A percentile compares a stretch with the other conserved stretches of the same genome.
These are phyloP conservation scores for Pleurotus tuoliensis DNA, from an alignment of 768 basidiomycete genomes.

Conservation along the genomic window DNA sequence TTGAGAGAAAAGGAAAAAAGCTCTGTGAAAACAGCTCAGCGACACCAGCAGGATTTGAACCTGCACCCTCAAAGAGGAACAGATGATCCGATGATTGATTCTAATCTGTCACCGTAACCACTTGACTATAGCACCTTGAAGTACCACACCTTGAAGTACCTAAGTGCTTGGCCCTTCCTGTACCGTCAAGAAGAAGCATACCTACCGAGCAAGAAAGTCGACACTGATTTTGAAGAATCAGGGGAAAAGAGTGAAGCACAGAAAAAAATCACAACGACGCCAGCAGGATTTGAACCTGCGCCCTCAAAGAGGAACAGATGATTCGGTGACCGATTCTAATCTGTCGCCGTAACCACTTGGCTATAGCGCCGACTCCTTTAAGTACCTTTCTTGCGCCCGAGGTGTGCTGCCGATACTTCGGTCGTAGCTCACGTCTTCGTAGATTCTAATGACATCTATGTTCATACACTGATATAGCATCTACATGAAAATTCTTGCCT, in stretches of 20 bases:
- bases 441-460: too few species aligned
- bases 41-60: slow-evolving; percentile 68
- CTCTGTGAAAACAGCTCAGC: slow-evolving; percentile 11
- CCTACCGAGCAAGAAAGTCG: too few species aligned
- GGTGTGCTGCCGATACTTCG: too few species aligned
- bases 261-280: slow-evolving; percentile 34
- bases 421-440: too few species aligned
- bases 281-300: slow-evolving; percentile 70
- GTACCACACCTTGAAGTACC: too few species aligned
- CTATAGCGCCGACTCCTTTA: slow-evolving; percentile 50
- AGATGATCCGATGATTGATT: slow-evolving; percentile 37
- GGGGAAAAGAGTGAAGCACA: not conserved
- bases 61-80: slow-evolving; percentile 68
- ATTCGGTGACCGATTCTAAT: slow-evolving; percentile 41
- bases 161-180: too few species aligned
- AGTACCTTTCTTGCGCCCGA: too few species aligned
- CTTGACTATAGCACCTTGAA: slow-evolving; percentile 73
- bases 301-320: slow-evolving; percentile 67
- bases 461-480: too few species aligned
- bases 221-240: too few species aligned
- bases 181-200: too few species aligned
- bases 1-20: too few species aligned
- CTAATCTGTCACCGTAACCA: slow-evolving; percentile 78
- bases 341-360: slow-evolving; percentile 78
- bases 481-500: too few species aligned